Conservation (phyloP, 495 filamentous ascomycete species). For the Rhypophila decipiens region DNA sequence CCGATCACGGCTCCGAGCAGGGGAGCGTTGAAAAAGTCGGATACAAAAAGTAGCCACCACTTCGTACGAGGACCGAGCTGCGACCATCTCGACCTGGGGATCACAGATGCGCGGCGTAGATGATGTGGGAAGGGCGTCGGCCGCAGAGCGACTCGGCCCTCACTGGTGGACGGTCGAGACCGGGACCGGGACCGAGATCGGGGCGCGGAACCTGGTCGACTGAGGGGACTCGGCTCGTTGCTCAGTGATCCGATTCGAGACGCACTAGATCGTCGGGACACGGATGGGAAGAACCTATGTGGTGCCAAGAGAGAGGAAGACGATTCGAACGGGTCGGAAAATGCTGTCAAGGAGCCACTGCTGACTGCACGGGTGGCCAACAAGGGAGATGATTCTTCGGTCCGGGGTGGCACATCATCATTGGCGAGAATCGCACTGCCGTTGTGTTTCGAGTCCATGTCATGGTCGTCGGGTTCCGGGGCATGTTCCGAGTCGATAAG, state of each 20-base stretch:
- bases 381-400: constrained; percentile 16
- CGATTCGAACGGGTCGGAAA: background rate
- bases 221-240: too few species aligned
- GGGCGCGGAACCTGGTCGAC: too few species aligned
- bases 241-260: too few species aligned
- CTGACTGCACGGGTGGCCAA: too few species aligned
- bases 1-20: constrained; percentile 60
- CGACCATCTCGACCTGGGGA: constrained; percentile 20
- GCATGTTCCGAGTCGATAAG: constrained; percentile 35
- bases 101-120: constrained; percentile 9
- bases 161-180: too few species aligned
- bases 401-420: background rate
- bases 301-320: background rate
- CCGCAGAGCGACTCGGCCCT: too few species aligned
- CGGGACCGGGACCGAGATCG: too few species aligned
- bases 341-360: too few species aligned
- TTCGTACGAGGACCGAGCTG: constrained; percentile 26
- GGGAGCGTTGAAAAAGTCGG: constrained; percentile 57
- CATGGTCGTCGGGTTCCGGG: constrained; percentile 17
- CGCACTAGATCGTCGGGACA: too few species aligned
- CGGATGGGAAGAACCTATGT: constrained; percentile 7
- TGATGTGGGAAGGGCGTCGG: constrained; percentile 6
- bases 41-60: constrained; percentile 33
- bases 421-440: background rate
- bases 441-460: constrained; percentile 1